These are phyloP conservation scores for Tolypocladium capitatum DNA, from an alignment of 2,329 filamentous ascomycete species.

Conservation along the genomic window DNA sequence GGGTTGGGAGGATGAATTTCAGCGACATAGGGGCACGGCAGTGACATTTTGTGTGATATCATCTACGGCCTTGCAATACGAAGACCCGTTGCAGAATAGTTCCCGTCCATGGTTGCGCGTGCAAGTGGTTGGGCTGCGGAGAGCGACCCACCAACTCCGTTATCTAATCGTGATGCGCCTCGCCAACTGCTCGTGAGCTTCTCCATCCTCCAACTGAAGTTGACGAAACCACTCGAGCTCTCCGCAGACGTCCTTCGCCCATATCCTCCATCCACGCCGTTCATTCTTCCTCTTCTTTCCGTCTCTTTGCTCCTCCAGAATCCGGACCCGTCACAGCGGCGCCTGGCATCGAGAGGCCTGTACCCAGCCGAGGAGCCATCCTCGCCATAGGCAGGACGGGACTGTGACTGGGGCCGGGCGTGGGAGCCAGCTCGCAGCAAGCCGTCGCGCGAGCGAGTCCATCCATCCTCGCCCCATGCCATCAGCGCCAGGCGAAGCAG, in stretches of 20 bases:
- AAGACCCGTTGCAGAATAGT: too few relatives aligned
- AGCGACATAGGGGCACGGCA: too few relatives aligned
- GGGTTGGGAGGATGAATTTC: background rate
- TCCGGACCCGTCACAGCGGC: background rate
- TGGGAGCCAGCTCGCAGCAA: background rate
- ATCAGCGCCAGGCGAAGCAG: constrained; percentile 15
- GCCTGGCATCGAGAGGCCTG: background rate
- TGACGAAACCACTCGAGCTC: background rate
- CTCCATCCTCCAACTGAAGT: background rate
- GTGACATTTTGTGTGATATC: too few relatives aligned
- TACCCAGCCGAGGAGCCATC: background rate
- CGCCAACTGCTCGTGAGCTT: too few relatives aligned
- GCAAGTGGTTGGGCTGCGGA: background rate
- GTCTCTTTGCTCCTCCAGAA: too few relatives aligned
- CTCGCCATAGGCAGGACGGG: background rate
- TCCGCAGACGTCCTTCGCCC: background rate
- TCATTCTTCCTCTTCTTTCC: background rate
- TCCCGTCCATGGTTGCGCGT: too few relatives aligned
- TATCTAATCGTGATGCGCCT: constrained; percentile 2
- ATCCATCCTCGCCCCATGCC: constrained; percentile 17
- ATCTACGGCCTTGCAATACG: too few relatives aligned
- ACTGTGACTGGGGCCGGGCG: background rate
- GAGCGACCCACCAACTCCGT: background rate
- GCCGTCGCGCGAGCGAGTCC: background rate
- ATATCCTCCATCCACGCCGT: background rate